Conservation (phyloP, 805 yeast species). For the Starmerella gropengiesseri region DNA sequence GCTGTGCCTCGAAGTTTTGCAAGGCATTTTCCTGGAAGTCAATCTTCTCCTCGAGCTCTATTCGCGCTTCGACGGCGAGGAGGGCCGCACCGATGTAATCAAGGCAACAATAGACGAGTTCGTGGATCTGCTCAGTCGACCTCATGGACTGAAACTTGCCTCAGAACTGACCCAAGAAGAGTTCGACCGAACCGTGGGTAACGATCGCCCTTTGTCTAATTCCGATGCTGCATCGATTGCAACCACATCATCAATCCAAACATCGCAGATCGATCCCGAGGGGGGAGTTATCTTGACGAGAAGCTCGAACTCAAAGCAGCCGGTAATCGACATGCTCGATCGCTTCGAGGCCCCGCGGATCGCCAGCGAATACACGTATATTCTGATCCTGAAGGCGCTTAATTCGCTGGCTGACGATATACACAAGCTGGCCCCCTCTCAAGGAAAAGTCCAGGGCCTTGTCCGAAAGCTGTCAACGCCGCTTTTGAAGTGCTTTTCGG, state of each 20-base stretch:
- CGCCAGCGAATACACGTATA: slow-evolving; percentile 52
- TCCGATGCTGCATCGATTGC: neutral
- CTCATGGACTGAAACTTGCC: slow-evolving; percentile 13
- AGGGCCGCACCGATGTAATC: slow-evolving; percentile 26
- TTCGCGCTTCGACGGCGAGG: slow-evolving; percentile 48
- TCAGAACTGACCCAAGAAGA: slow-evolving; percentile 8
- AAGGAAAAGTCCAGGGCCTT: slow-evolving; percentile 3
- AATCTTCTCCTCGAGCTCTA: slow-evolving; percentile 43
- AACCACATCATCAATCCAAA: neutral
- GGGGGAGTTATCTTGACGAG: slow-evolving; percentile 7
- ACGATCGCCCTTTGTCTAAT: neutral
- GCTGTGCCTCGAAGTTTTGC: slow-evolving; percentile 62
- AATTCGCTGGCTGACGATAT: slow-evolving; percentile 58
- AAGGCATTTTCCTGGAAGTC: slow-evolving; percentile 48
- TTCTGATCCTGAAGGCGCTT: slow-evolving; percentile 45
- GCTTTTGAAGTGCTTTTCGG: slow-evolving; percentile 37
- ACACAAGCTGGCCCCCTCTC: slow-evolving; percentile 33
- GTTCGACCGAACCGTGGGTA: neutral
- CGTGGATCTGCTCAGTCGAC: slow-evolving; percentile 13
- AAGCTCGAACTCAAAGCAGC: neutral
- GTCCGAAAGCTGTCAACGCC: slow-evolving; percentile 16
- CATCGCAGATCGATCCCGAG: neutral
- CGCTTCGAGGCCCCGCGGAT: slow-evolving; percentile 63
- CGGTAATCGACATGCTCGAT: slow-evolving; percentile 60
- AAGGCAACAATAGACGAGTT: slow-evolving; percentile 10